A percentile compares a stretch with the other conserved stretches of the same genome.
These are phyloP conservation scores for Zelonia costaricensis DNA, from an alignment of 208 protist genomes.

Conservation along the genomic window DNA sequence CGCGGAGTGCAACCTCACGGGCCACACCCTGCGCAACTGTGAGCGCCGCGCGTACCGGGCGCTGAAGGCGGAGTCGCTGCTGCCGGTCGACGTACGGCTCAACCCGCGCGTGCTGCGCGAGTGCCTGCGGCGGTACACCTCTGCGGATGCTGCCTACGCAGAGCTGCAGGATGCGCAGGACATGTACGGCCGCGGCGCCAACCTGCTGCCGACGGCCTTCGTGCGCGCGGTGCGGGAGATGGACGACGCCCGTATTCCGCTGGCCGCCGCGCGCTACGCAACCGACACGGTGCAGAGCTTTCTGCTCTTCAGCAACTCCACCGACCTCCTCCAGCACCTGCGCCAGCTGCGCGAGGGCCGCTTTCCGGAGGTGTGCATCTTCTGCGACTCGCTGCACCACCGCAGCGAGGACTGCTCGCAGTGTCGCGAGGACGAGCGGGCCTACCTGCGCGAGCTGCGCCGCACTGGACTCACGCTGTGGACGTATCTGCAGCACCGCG, in stretches of 20 bases:
- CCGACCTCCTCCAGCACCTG: slow-evolving; percentile 74
- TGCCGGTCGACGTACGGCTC: slow-evolving; percentile 62
- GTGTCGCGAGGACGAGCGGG: slow-evolving; percentile 52
- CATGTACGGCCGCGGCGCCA: slow-evolving; percentile 30
- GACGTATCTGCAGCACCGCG: slow-evolving; percentile 60
- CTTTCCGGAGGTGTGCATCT: slow-evolving; percentile 87
- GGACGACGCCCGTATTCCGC: slow-evolving; percentile 64
- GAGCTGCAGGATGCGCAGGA: slow-evolving; percentile 59
- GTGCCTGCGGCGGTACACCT: slow-evolving; percentile 33
- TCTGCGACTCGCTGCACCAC: slow-evolving; percentile 83
- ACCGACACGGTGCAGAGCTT: slow-evolving; percentile 84
- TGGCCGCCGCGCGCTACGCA: slow-evolving; percentile 84
- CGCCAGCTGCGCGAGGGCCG: slow-evolving; percentile 48
- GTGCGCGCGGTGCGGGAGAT: slow-evolving; percentile 66
- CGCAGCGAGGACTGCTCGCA: slow-evolving; percentile 56
- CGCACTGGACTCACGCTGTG: slow-evolving; percentile 64
- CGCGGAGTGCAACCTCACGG: slow-evolving; percentile 53
- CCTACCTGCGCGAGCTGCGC: slow-evolving; percentile 73
- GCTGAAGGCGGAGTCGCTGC: slow-evolving; percentile 42
- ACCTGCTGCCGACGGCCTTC: slow-evolving; percentile 61
- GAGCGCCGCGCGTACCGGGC: slow-evolving; percentile 43
- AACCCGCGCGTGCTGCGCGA: slow-evolving; percentile 42
- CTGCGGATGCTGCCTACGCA: slow-evolving; percentile 33
- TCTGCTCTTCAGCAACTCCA: slow-evolving; percentile 73
- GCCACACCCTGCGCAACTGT: slow-evolving; percentile 65